phyloP scores from a whole-genome alignment of 2,329 filamentous ascomycete genomes.

The Chrysosporium keratinophilum region DNA sequence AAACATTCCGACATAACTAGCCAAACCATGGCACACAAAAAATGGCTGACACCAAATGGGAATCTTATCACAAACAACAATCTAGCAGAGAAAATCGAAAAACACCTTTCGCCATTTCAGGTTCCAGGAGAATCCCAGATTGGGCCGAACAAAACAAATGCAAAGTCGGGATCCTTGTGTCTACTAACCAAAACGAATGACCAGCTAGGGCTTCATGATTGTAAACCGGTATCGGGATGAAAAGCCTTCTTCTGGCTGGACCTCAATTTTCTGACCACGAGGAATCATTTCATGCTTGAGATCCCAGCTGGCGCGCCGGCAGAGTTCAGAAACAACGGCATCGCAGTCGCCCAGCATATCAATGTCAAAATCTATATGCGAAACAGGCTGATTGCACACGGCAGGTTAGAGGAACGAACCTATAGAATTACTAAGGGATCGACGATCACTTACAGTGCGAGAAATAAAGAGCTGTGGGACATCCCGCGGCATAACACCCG shows the following conservation, averaged over 20 bases:
- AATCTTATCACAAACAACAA: not conserved
- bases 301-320: conserved; percentile 68
- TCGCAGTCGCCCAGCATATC: conserved; percentile 95
- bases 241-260: conserved; percentile 42
- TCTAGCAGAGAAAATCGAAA: not conserved
- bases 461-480: conserved; percentile 88
- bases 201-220: conserved; percentile 18
- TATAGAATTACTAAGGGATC: not conserved
- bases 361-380: conserved; percentile 90
- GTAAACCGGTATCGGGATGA: conserved; percentile 37
- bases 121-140: not conserved
- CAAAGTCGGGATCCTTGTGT: not conserved
- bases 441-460: conserved; percentile 49
- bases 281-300: conserved; percentile 74
- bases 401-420: conserved; percentile 10
- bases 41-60: not conserved
- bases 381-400: conserved; percentile 49
- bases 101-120: not conserved
- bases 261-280: conserved; percentile 50
- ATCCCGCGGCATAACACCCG: conserved; percentile 63
- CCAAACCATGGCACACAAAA: not conserved
- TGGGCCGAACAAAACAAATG: not conserved
- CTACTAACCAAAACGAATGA: not conserved
- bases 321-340: conserved; percentile 76
- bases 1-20: not conserved